Base-by-base conservation (phyloP, 2,329 filamentous ascomycete species). In the Chaetomiaceae sp. region DNA sequence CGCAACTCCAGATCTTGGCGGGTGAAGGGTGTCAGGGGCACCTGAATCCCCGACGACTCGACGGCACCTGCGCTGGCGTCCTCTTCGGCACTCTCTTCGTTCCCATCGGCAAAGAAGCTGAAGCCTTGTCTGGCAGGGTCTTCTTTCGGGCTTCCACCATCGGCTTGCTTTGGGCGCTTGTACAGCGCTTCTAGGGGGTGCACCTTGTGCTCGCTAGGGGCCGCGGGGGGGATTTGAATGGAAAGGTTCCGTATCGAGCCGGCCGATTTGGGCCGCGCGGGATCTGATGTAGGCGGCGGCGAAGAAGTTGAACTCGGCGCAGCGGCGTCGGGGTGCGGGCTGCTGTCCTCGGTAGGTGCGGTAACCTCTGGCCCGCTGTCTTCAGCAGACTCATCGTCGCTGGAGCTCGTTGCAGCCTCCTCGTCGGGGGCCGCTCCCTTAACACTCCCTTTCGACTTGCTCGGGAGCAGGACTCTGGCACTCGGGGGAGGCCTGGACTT, bases 161-260 rank as follows among this genome's bases (percentile, higher is more conserved):
- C 69, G 4, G 69, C 68, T 29, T 74, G 69, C 33, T 82, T 78
- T 0, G 81, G 71, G 4, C 83, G 83, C 72, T 96, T 97, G 78
- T 95, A 99, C 2, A 97, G 80, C 0, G 90, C 90, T 73, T 97
- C 91, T 1, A 97, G 79, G 0, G 94, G 92, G 62, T 97, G 92
- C 0, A 96, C 75, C 58, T 80, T 75, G 47, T 69, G 60, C 3
- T 67, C 57, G n/a, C 71, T 68, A 0, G 78, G 73, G 6, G 75
- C 74, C 50, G 69, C 57, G 19, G 75, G 71, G 25, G 78, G 77
- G 52, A 82, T 80, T 62, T 77, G 78, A 67, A 84, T 81, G 23
- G 75, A 78, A 39, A 85, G 68, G 61, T 71, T 75, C 55, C 70
- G 74, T 31, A 72, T 65, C 11, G 78, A 80, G 43, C 74, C 68